These are phyloP conservation scores for Schrenkiella parvula DNA, from an alignment of 345 rosid species.

Conservation along the genomic window DNA sequence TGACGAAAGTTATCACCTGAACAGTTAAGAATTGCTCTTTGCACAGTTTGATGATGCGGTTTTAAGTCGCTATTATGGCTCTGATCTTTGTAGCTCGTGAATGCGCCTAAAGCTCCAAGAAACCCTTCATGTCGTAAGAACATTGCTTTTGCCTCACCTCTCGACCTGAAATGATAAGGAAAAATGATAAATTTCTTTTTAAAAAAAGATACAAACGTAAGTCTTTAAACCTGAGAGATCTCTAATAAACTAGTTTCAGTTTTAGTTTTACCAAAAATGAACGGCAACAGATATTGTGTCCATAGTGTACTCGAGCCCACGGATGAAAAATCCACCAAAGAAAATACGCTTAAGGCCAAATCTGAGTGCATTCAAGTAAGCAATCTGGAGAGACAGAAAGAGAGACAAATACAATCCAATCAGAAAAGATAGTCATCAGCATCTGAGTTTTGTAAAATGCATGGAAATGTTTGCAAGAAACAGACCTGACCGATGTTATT, in stretches of 20 bases:
- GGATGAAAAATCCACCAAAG: slow-evolving; percentile 79
- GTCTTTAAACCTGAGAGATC: neutral
- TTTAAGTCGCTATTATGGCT: slow-evolving; percentile 3
- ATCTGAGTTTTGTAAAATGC: neutral
- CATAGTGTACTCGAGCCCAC: slow-evolving; percentile 71
- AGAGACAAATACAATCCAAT: neutral
- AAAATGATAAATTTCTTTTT: no score
- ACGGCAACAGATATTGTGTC: slow-evolving; percentile 83
- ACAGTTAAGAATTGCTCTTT: slow-evolving; percentile 8
- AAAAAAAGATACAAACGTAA: neutral
- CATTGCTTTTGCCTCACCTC: slow-evolving; percentile 90
- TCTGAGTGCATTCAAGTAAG: slow-evolving; percentile 82
- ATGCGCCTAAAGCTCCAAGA: slow-evolving; percentile 85
- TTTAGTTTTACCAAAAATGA: slow-evolving; percentile 52
- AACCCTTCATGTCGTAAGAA: slow-evolving; percentile 82
- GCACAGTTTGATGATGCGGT: slow-evolving; percentile 1
- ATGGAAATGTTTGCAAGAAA: slow-evolving; percentile 1
- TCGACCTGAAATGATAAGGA: slow-evolving; percentile 49
- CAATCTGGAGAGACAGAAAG: slow-evolving; percentile 38
- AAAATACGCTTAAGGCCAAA: slow-evolving; percentile 76
- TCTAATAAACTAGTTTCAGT: neutral
- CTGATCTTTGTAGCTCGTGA: slow-evolving; percentile 41
- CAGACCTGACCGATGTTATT: slow-evolving; percentile 81
- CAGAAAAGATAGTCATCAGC: neutral
- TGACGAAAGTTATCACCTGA: slow-evolving; percentile 20